Percentiles rank a stretch among this genome's conserved stretches.
Evolutionary conservation across 352 stramenopile genomes (phyloP).

Genomic region (Phytopythium litorale): DNA sequence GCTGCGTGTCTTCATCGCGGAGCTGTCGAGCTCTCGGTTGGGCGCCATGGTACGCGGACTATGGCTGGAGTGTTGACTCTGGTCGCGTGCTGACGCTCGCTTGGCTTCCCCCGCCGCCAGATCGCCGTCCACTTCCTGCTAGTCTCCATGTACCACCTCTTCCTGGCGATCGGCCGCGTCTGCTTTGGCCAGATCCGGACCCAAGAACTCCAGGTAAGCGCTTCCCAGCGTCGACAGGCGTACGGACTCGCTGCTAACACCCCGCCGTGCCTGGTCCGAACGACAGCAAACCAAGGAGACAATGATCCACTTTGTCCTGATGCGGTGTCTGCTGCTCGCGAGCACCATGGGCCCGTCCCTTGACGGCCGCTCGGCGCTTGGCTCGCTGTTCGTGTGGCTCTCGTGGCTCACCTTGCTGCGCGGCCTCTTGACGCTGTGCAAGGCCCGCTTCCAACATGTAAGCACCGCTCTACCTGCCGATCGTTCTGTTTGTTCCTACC

Average conservation of each 20-base stretch:
- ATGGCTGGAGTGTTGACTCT: constrained; percentile 2
- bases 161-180: constrained; percentile 39
- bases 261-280: not conserved
- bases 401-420: constrained; percentile 55
- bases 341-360: constrained; percentile 52
- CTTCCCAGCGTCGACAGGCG: too few species aligned
- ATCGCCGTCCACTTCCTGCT: constrained; percentile 72
- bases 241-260: not conserved
- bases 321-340: constrained; percentile 67
- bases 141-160: constrained; percentile 62
- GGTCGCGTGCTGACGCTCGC: not conserved
- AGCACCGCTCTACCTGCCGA: not conserved
- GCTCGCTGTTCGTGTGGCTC: constrained; percentile 61
- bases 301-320: constrained; percentile 70
- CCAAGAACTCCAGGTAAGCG: constrained; percentile 44
- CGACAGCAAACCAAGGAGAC: constrained; percentile 72
- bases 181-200: constrained; percentile 46
- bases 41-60: constrained; percentile 41
- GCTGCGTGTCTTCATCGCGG: constrained; percentile 22
- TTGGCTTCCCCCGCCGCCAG: constrained; percentile 16
- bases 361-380: constrained; percentile 16
- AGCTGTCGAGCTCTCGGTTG: constrained; percentile 55
- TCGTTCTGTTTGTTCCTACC: not conserved
- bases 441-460: constrained; percentile 61
- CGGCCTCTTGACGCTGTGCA: constrained; percentile 55